Percentiles rank a stretch among this genome's conserved stretches.
These are phyloP conservation scores for Tuber indicum DNA, from an alignment of 495 filamentous ascomycete genomes.

Conservation along the genomic window DNA sequence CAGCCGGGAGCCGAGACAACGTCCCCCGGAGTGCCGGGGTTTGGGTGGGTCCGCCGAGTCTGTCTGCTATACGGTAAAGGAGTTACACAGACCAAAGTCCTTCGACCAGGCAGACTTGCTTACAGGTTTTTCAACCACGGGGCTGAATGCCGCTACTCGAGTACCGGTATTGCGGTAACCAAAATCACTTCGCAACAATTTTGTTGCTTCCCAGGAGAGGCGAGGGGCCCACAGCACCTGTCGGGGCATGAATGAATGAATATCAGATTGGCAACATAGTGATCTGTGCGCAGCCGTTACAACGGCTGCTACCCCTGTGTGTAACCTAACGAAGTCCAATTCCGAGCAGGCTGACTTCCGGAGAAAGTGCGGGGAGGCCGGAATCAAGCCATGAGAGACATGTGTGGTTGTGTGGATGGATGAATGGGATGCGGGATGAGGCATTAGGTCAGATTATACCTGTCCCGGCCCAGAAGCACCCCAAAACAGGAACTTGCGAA, in stretches of 20 bases:
- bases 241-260: not conserved
- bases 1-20: no score
- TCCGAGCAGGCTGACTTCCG: not conserved
- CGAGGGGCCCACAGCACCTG: not conserved
- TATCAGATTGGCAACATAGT: not conserved
- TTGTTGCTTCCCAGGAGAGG: not conserved
- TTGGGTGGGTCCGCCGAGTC: no score
- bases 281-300: not conserved
- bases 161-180: no score
- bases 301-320: constrained; percentile 2
- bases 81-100: no score
- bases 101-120: no score
- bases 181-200: no score
- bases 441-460: not conserved
- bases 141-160: no score
- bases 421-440: not conserved
- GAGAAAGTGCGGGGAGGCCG: not conserved
- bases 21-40: no score
- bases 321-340: not conserved
- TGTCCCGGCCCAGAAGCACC: no score
- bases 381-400: not conserved
- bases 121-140: no score
- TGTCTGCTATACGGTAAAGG: no score
- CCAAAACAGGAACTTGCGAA: no score
- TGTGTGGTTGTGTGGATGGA: not conserved